Percentiles rank a stretch among this genome's conserved stretches.
Evolutionary conservation across 805 yeast species (phyloP).

Genomic region (Saccharomyces eubayanus): DNA sequence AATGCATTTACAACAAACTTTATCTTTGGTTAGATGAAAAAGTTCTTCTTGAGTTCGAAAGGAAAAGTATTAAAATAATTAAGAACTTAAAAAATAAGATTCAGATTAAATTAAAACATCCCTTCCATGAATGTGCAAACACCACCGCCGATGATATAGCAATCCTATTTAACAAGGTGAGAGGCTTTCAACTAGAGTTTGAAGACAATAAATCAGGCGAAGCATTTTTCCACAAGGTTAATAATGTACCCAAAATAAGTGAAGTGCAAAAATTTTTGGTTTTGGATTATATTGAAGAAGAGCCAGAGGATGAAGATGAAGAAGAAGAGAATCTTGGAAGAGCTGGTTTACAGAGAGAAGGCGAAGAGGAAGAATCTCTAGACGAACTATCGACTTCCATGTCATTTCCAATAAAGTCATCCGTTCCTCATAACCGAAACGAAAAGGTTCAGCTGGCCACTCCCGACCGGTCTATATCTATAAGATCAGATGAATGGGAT

Average conservation of each 20-base stretch:
- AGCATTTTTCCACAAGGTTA: conserved; percentile 4
- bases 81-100: conserved; percentile 9
- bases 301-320: conserved; percentile 1
- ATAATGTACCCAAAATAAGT: conserved; percentile 25
- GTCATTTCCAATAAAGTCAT: conserved; percentile 1
- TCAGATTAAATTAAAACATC: conserved; percentile 5
- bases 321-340: conserved; percentile 1
- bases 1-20: conserved; percentile 7
- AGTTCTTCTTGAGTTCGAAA: conserved; percentile 11
- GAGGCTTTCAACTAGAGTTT: conserved; percentile 9
- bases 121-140: background rate
- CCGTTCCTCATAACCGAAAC: background rate
- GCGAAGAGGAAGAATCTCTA: background rate
- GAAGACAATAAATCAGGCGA: conserved; percentile 1
- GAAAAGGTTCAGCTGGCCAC: conserved; percentile 10
- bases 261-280: conserved; percentile 25
- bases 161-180: conserved; percentile 1
- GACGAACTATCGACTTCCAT: background rate
- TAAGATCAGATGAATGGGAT: conserved; percentile 15
- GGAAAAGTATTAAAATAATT: conserved; percentile 5
- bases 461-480: conserved; percentile 12
- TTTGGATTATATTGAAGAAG: conserved; percentile 14
- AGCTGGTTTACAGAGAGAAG: background rate
- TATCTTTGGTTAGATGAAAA: conserved; percentile 16
- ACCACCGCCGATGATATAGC: background rate